Base-by-base conservation (phyloP, 2,329 filamentous ascomycete species). In the Fusarium domesticum region DNA sequence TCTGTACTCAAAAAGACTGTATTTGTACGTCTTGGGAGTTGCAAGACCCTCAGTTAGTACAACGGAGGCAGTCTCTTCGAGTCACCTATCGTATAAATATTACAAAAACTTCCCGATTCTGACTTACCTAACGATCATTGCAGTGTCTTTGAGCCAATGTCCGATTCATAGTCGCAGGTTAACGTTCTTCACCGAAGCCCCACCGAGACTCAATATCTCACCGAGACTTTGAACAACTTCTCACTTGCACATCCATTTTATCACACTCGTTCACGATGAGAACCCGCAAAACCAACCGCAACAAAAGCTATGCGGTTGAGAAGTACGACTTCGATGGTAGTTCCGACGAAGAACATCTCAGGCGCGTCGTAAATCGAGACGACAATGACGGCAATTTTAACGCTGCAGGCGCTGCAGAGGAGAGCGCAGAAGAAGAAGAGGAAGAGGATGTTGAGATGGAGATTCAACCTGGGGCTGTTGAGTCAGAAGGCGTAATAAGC, bases 261-360 rank as follows among this genome's bases (percentile, higher is more conserved):
- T 31, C 35, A 25, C 39, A 46, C 16, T 16, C 37, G 32, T 32
- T 43, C 47, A 49, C 35, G 32, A 70, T 69, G 66, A 64, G 63
- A 52, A 67, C 67, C n/a, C 62, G 68, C 38, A 63, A 43, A 37
- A 64, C 67, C 15, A 69, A 68, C 50, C 65, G 64, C 35, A 56
- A 56, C 18, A 69, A 68, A 40, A 57, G 61, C 30, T 69, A 60
- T 42, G 60, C 60, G 2, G 45, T 61, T 45, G 54, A 67, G 32
- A 63, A 62, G 18, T 68, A 68, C 53, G 62, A 64, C 35, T 68
- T 68, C 32, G 65, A 66, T 14, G 59, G 57, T 15, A 61, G 59
- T 35, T 62, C 59, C 5, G 65, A 64, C 18, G 65, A 66, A 20
- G 62, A 61, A 18, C 37, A 35, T 8, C 41, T 49, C n/a, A 46